Conservation (phyloP, 2,329 filamentous ascomycete genomes). For the Colletotrichum tamarilloi region DNA sequence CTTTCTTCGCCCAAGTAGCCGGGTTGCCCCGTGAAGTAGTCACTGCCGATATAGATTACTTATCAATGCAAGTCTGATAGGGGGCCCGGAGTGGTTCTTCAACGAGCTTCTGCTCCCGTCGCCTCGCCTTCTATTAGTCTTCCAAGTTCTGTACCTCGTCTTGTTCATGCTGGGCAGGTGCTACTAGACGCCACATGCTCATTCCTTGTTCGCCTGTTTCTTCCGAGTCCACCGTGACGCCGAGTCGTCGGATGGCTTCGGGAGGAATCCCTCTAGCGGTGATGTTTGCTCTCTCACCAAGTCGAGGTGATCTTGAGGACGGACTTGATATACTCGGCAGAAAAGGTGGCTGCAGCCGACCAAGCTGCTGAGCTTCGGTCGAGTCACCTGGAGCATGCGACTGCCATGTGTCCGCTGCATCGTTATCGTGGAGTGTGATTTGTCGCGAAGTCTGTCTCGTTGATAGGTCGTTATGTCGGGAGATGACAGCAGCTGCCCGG, state of each 20-base stretch:
- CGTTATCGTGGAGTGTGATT: constrained; percentile 56
- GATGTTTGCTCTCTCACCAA: constrained; percentile 44
- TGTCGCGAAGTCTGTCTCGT: not conserved
- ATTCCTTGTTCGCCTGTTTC: constrained; percentile 40
- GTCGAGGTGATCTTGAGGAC: constrained; percentile 1
- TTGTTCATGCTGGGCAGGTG: not conserved
- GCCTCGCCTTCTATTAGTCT: not conserved
- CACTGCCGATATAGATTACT: too few relatives aligned
- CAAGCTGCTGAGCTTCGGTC: constrained; percentile 60
- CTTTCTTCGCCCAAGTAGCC: too few relatives aligned
- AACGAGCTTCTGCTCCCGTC: not conserved
- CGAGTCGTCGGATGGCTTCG: constrained; percentile 59
- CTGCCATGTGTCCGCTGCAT: constrained; percentile 53
- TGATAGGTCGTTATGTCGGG: not conserved
- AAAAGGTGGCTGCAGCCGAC: constrained; percentile 46
- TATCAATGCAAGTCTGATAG: too few relatives aligned
- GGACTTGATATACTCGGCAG: not conserved
- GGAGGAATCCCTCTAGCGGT: constrained; percentile 52
- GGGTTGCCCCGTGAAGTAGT: too few relatives aligned
- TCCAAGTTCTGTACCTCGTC: not conserved
- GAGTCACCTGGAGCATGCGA: constrained; percentile 63
- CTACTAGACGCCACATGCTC: not conserved
- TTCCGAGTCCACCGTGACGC: constrained; percentile 60
- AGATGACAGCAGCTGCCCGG: not conserved
- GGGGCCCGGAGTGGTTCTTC: not conserved